Percentiles rank a stretch among this genome's conserved stretches.
Evolutionary conservation across 2,329 filamentous ascomycete genomes (phyloP).

Genomic region (Aspergillus ustus): DNA sequence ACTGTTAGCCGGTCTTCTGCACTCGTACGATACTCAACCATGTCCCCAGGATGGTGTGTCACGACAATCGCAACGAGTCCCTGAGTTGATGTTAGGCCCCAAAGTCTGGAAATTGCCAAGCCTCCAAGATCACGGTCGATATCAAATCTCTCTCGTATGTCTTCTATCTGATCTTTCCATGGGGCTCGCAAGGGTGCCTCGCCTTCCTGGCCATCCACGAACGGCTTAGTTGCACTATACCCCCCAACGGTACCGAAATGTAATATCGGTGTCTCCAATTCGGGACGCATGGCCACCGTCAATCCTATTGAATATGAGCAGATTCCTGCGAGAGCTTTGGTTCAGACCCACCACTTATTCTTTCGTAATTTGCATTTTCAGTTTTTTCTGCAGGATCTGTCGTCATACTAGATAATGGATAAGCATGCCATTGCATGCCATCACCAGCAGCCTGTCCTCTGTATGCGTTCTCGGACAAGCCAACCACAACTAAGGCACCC

Average conservation of each 20-base stretch:
- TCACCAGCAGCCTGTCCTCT: constrained; percentile 1
- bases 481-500: constrained; percentile 31
- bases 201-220: constrained; percentile 18
- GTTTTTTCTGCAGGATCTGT: constrained; percentile 16
- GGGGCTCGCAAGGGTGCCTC: constrained; percentile 19
- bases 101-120: constrained; percentile 55
- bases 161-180: constrained; percentile 39
- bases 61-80: constrained; percentile 55
- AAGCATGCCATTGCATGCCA: constrained; percentile 22
- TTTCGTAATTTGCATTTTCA: constrained; percentile 33
- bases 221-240: constrained; percentile 24
- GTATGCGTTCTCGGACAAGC: constrained; percentile 26
- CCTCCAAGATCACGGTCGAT: constrained; percentile 56
- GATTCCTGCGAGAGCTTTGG: not conserved
- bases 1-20: constrained; percentile 51
- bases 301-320: constrained; percentile 34
- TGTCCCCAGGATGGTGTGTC: constrained; percentile 60
- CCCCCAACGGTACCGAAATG: constrained; percentile 39
- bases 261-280: constrained; percentile 25
- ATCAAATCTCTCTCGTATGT: constrained; percentile 51
- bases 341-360: constrained; percentile 37
- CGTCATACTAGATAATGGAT: constrained; percentile 27
- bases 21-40: constrained; percentile 60
- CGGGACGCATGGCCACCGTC: constrained; percentile 21
- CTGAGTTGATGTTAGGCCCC: constrained; percentile 58